Evolutionary conservation across 768 basidiomycete genomes (phyloP).

Genomic region (Boletus reticulatus): DNA sequence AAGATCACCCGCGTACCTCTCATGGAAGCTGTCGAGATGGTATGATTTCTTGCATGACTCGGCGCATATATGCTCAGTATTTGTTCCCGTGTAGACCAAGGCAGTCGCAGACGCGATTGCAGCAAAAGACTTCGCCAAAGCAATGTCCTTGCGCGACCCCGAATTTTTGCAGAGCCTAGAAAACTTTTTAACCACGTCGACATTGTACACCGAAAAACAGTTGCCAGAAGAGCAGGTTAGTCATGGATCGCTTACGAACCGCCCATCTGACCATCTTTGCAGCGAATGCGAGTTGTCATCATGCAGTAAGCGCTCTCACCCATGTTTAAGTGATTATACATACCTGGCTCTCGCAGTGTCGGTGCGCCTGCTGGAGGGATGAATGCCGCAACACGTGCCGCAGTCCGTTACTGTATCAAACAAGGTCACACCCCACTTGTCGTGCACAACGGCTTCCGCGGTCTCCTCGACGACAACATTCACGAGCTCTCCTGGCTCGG

Average conservation of each 20-base stretch:
- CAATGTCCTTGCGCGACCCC: constrained; percentile 85
- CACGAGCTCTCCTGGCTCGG: constrained; percentile 91
- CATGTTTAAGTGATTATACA: neutral
- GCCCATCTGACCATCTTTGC: constrained; percentile 10
- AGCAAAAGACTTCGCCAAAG: constrained; percentile 79
- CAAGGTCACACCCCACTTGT: constrained; percentile 93
- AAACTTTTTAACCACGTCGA: constrained; percentile 79
- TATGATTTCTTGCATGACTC: constrained; percentile 25
- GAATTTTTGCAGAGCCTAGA: constrained; percentile 86
- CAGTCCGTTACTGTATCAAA: constrained; percentile 87
- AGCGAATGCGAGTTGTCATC: constrained; percentile 80
- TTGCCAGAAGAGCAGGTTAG: constrained; percentile 51
- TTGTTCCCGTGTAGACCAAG: constrained; percentile 58
- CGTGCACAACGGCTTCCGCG: constrained; percentile 94
- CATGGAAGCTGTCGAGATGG: constrained; percentile 91
- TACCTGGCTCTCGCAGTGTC: constrained; percentile 48
- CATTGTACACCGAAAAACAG: constrained; percentile 49
- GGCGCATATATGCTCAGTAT: constrained; percentile 3
- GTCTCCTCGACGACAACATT: constrained; percentile 87
- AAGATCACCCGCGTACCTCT: constrained; percentile 91
- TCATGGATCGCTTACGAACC: neutral
- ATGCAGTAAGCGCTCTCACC: constrained; percentile 64
- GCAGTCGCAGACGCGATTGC: constrained; percentile 82
- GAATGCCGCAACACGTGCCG: constrained; percentile 84
- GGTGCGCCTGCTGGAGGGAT: constrained; percentile 98